Percentiles rank a stretch among this genome's conserved stretches.
Conservation (phyloP, 805 yeast species). For the Grigorovia jiainica region DNA sequence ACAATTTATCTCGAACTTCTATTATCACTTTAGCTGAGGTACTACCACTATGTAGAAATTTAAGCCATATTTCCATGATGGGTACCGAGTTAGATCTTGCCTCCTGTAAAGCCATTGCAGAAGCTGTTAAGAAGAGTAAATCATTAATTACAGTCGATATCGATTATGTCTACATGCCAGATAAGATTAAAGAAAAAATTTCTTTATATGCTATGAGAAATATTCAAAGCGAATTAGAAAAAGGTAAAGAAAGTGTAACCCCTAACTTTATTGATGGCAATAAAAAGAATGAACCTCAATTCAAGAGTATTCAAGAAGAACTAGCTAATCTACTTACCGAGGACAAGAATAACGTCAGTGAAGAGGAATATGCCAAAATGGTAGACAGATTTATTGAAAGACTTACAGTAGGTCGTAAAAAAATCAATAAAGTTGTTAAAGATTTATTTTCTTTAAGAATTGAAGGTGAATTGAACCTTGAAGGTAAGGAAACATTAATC, state of each 20-base stretch:
- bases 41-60: slow-evolving; percentile 55
- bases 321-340: slow-evolving; percentile 34
- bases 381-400: slow-evolving; percentile 31
- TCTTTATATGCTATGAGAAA: slow-evolving; percentile 76
- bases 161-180: slow-evolving; percentile 49
- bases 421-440: slow-evolving; percentile 40
- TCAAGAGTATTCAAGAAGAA: slow-evolving; percentile 51
- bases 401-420: slow-evolving; percentile 30
- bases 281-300: slow-evolving; percentile 30
- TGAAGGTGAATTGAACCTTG: slow-evolving; percentile 45
- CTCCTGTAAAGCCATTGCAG: slow-evolving; percentile 55
- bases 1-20: slow-evolving; percentile 45
- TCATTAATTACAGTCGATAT: slow-evolving; percentile 59
- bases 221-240: slow-evolving; percentile 48
- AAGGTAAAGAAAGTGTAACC: slow-evolving; percentile 7
- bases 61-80: slow-evolving; percentile 56
- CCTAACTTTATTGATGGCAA: background rate
- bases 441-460: slow-evolving; percentile 52
- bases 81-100: slow-evolving; percentile 59
- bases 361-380: slow-evolving; percentile 19
- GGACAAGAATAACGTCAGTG: slow-evolving; percentile 13
- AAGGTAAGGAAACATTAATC: slow-evolving; percentile 72
- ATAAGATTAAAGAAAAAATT: slow-evolving; percentile 50
- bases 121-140: slow-evolving; percentile 53
- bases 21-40: slow-evolving; percentile 60